Percentiles rank a stretch among this genome's conserved stretches.
These are phyloP conservation scores for Gaultheria prostrata DNA, from an alignment of 148 eudicot genomes.

Conservation along the genomic window DNA sequence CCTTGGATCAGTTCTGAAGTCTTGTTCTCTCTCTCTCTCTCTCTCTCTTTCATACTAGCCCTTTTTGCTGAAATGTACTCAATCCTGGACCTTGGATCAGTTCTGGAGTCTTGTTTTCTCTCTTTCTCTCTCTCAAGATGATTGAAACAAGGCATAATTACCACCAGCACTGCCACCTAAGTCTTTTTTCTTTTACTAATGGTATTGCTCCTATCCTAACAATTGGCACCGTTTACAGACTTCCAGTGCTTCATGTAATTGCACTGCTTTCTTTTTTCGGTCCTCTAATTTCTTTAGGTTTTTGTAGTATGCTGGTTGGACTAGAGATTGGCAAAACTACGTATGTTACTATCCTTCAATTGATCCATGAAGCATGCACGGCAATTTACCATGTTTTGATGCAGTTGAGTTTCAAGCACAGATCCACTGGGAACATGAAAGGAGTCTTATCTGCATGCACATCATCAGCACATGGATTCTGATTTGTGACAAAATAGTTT, in stretches of 20 bases:
- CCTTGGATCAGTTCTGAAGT: background rate
- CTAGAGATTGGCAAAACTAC: background rate
- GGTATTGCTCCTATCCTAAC: background rate
- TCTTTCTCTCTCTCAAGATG: background rate
- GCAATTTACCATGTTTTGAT: background rate
- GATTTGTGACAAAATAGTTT: background rate
- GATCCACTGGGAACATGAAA: background rate
- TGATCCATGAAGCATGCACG: background rate
- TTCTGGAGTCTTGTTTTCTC: background rate
- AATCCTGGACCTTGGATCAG: background rate
- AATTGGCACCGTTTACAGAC: background rate
- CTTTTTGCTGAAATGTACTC: background rate
- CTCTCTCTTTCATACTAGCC: background rate
- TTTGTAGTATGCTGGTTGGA: background rate
- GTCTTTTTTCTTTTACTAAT: constrained; percentile 3
- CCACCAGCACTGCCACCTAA: background rate
- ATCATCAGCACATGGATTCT: constrained; percentile 1
- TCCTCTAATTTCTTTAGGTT: background rate
- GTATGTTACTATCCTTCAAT: background rate
- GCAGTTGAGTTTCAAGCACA: background rate
- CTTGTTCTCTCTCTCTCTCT: background rate
- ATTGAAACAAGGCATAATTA: constrained; percentile 2
- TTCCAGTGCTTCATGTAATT: background rate
- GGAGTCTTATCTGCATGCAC: constrained; percentile 3
- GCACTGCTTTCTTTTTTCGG: background rate